Percentiles rank a stretch among this genome's conserved stretches.
Evolutionary conservation across 2,329 filamentous ascomycete genomes (phyloP).

Genomic region (Cladophialophora exuberans): DNA sequence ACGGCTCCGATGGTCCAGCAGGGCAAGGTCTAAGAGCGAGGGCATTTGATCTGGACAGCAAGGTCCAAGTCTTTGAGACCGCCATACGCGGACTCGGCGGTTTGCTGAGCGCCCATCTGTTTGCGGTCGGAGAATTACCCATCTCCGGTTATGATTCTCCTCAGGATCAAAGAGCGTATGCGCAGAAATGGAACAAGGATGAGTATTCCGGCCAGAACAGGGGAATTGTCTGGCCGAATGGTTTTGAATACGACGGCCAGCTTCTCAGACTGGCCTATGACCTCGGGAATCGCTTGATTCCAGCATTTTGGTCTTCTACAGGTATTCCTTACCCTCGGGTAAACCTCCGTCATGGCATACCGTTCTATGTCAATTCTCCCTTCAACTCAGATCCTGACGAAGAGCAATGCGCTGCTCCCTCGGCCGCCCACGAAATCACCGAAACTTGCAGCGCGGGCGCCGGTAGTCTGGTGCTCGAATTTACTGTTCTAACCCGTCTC

Average conservation of each 20-base stretch:
- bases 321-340: constrained; percentile 94
- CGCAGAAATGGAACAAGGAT: constrained; percentile 46
- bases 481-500: constrained; percentile 84
- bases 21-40: constrained; percentile 73
- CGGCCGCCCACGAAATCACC: constrained; percentile 70
- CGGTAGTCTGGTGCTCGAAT: constrained; percentile 92
- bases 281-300: constrained; percentile 78
- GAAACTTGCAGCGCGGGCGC: constrained; percentile 97
- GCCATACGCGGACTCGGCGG: constrained; percentile 93
- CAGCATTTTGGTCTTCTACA: constrained; percentile 88
- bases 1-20: constrained; percentile 70
- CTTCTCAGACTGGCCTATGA: constrained; percentile 87
- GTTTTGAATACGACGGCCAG: constrained; percentile 85
- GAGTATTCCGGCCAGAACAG: constrained; percentile 25
- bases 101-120: constrained; percentile 87
- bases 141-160: constrained; percentile 74
- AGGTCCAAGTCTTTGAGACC: constrained; percentile 98
- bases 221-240: constrained; percentile 72
- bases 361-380: constrained; percentile 87
- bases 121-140: constrained; percentile 86
- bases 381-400: constrained; percentile 54
- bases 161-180: constrained; percentile 41
- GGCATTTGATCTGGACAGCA: constrained; percentile 94
- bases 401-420: constrained; percentile 26
- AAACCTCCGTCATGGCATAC: constrained; percentile 86